These are phyloP conservation scores for Scedosporium dehoogii DNA, from an alignment of 2,329 filamentous ascomycete species.

Conservation along the genomic window DNA sequence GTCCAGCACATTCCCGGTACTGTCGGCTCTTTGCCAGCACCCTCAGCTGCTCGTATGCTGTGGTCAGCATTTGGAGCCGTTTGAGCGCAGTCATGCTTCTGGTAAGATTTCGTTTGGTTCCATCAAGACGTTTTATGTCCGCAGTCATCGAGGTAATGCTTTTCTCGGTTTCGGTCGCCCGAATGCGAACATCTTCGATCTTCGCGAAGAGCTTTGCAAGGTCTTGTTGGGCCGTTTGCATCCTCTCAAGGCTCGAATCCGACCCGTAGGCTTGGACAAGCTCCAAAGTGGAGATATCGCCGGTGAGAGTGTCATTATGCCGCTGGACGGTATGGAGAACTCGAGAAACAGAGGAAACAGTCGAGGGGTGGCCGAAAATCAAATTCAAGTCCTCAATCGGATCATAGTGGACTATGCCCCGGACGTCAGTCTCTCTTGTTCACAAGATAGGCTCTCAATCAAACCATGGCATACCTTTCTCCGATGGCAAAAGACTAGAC, in stretches of 20 bases:
- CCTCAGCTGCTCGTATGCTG: constrained; percentile 92
- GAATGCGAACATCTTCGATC: constrained; percentile 84
- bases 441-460: background rate
- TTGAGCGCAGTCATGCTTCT: constrained; percentile 97
- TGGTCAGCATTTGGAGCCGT: constrained; percentile 95
- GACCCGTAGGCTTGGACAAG: constrained; percentile 76
- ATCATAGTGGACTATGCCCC: constrained; percentile 62
- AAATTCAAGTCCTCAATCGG: constrained; percentile 87
- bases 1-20: constrained; percentile 87
- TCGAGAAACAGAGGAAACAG: constrained; percentile 64
- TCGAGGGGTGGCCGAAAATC: constrained; percentile 83
- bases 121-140: constrained; percentile 94
- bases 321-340: constrained; percentile 64
- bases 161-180: constrained; percentile 85
- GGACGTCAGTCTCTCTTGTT: too few species aligned
- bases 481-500: background rate
- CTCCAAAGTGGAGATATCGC: constrained; percentile 63
- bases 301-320: constrained; percentile 74
- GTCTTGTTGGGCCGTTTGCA: constrained; percentile 84
- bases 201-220: constrained; percentile 84
- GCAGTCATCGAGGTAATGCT: constrained; percentile 98
- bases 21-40: constrained; percentile 76
- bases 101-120: constrained; percentile 92
- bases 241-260: constrained; percentile 78
- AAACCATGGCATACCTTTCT: background rate